Percentiles rank a stretch among this genome's conserved stretches.
Evolutionary conservation across 306 rosid genomes (phyloP).

Genomic region (Prunus armeniaca): DNA sequence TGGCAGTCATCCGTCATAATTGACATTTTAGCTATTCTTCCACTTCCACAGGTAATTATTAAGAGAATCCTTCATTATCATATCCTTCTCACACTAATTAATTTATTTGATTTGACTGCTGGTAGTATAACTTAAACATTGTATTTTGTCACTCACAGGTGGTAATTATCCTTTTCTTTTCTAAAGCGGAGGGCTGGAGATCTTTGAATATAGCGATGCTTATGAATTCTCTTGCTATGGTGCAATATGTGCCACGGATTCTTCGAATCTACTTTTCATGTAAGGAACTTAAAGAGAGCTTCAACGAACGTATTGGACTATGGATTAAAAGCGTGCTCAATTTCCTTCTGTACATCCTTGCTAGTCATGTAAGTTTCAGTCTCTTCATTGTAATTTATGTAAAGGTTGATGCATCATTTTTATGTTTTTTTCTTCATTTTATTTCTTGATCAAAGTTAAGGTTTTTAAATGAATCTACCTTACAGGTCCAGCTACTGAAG

Average conservation of each 20-base stretch:
- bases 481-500: too few species aligned
- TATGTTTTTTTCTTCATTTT: too few species aligned
- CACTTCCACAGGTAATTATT: slow-evolving; percentile 24
- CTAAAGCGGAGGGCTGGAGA: background rate
- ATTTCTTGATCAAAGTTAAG: too few species aligned
- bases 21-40: slow-evolving; percentile 36
- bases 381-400: too few species aligned
- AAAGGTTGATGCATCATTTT: too few species aligned
- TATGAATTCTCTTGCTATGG: slow-evolving; percentile 11
- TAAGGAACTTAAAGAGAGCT: background rate
- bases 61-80: too few species aligned
- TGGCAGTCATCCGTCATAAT: background rate
- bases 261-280: slow-evolving; percentile 14
- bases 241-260: slow-evolving; percentile 25
- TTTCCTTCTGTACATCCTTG: slow-evolving; percentile 26
- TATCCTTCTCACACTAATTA: too few species aligned
- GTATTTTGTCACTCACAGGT: slow-evolving; percentile 1
- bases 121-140: too few species aligned
- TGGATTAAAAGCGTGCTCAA: slow-evolving; percentile 14
- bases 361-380: slow-evolving; percentile 23
- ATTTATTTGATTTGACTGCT: too few species aligned
- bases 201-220: background rate
- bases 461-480: too few species aligned
- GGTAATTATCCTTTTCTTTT: slow-evolving; percentile 2
- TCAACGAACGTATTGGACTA: background rate